Evolutionary conservation across 305 asterid genomes (phyloP), one percentile per base, ranked within the genome.

Genomic region (Fraxinus platypoda): DNA sequence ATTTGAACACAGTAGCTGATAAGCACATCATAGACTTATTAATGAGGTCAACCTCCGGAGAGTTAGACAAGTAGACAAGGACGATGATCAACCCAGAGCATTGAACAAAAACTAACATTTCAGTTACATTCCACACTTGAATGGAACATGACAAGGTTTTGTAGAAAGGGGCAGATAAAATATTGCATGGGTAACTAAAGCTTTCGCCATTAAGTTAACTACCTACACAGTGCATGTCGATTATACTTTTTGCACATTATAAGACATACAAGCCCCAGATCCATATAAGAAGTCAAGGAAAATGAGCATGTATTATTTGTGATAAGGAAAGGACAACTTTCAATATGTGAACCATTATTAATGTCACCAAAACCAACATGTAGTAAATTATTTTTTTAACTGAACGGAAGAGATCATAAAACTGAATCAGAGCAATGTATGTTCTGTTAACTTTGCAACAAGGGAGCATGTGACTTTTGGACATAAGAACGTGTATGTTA

Each of bases 321-420:
- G 62, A n/a, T 17, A 52, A 52, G 62, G 62, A 52, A 4, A 52
- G 8, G 62, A 5, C 23, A 4, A 52, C 8, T 52, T 52, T 52
- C 21, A 52, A 52, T 52, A 52, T 34, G 41, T 76, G 49, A 76
- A 81, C 41, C 74, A 80, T 43, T 54, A 41, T 72, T 59, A 38
- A 78, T 74, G 78, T 71, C 79, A 25, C 28, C 73, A 54, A 21
- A 77, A 78, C n/a, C 49, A n/a, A 77, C 68, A 81, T 30, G 76
- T 8, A 66, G 26, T 6, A 59, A 59, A 57, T 28, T 57, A 31
- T 75, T 70, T 74, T 30, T 1, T 21, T 43, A 78, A 81, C 79
- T 75, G 34, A 78, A 79, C 37, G 34, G 34, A 9, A 77, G 70
- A 28, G 64, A 21, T n/a, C 34, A 41, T 25, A 75, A 28, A 41